Conservation (phyloP, 164 flowering plant genomes). For the Warburgia ugandensis region DNA sequence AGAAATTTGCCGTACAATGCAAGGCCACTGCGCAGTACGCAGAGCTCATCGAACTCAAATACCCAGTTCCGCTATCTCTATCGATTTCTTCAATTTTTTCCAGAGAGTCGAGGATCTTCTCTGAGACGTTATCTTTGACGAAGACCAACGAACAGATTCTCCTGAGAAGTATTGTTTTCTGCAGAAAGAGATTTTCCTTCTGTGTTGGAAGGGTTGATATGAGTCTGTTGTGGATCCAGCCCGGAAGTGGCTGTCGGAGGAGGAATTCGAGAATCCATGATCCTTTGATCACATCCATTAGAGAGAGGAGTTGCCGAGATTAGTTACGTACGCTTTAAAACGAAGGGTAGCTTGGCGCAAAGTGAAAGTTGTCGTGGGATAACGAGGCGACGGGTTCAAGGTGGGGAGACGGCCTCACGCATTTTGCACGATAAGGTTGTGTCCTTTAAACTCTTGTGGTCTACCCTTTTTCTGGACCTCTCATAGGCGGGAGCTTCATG, state of each 20-base stretch:
- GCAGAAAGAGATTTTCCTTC: conserved; percentile 14
- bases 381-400: too few species aligned
- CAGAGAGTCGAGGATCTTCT: conserved; percentile 28
- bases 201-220: conserved; percentile 26
- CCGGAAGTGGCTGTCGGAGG: conserved; percentile 23
- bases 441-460: too few species aligned
- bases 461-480: too few species aligned
- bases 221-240: conserved; percentile 8
- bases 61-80: conserved; percentile 8
- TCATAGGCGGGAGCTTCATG: too few species aligned
- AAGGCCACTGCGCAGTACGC: conserved; percentile 57
- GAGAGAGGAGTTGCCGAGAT: too few species aligned
- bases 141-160: conserved; percentile 27
- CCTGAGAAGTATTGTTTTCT: conserved; percentile 28
- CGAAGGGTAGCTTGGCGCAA: too few species aligned
- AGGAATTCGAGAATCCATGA: conserved; percentile 49
- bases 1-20: conserved; percentile 33
- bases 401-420: too few species aligned
- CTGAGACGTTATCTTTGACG: conserved; percentile 22
- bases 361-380: too few species aligned
- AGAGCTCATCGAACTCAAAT: conserved; percentile 28
- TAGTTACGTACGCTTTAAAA: too few species aligned
- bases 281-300: too few species aligned
- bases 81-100: conserved; percentile 36
- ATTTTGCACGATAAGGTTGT: too few species aligned